A percentile compares a stretch with the other conserved stretches of the same genome.
Conservation (phyloP, 2,329 filamentous ascomycete species). For the Colletotrichum sp. region DNA sequence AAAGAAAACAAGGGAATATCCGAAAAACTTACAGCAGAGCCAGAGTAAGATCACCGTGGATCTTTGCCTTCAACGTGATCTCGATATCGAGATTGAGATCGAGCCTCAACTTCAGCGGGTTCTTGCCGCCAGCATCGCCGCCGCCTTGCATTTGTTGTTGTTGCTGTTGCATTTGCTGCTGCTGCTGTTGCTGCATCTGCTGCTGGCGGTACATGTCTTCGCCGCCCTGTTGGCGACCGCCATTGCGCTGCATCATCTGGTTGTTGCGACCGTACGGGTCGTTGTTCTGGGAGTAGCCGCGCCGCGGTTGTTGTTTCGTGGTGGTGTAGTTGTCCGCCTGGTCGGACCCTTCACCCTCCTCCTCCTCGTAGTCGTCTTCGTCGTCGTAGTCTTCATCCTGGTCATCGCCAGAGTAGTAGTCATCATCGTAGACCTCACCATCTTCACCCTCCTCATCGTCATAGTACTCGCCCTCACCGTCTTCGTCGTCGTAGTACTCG, state of each 20-base stretch:
- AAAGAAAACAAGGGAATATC: not conserved
- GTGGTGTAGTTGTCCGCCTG: conserved; percentile 16
- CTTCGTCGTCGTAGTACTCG: conserved; percentile 18
- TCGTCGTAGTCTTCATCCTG: conserved; percentile 24
- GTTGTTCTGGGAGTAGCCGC: not conserved
- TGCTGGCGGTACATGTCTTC: conserved; percentile 9
- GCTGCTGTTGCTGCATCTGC: conserved; percentile 26
- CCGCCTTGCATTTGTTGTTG: conserved; percentile 22
- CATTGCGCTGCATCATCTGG: not conserved
- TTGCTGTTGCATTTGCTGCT: conserved; percentile 28
- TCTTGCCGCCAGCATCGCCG: conserved; percentile 24
- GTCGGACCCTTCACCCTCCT: conserved; percentile 10
- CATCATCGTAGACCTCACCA: conserved; percentile 18
- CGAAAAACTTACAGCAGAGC: conserved; percentile 65
- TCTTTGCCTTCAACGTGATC: conserved; percentile 80
- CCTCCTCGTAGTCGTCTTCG: conserved; percentile 24
- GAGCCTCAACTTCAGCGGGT: conserved; percentile 26
- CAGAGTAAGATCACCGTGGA: conserved; percentile 78
- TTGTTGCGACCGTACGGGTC: not conserved
- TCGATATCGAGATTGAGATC: conserved; percentile 80
- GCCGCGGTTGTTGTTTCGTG: not conserved
- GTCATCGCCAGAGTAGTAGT: conserved; percentile 21
- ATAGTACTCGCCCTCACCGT: not conserved
- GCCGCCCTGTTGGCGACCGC: conserved; percentile 16
- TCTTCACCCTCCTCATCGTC: conserved; percentile 6